Evolutionary conservation across 495 filamentous ascomycete species (phyloP).

Genomic region (Halenospora varia): DNA sequence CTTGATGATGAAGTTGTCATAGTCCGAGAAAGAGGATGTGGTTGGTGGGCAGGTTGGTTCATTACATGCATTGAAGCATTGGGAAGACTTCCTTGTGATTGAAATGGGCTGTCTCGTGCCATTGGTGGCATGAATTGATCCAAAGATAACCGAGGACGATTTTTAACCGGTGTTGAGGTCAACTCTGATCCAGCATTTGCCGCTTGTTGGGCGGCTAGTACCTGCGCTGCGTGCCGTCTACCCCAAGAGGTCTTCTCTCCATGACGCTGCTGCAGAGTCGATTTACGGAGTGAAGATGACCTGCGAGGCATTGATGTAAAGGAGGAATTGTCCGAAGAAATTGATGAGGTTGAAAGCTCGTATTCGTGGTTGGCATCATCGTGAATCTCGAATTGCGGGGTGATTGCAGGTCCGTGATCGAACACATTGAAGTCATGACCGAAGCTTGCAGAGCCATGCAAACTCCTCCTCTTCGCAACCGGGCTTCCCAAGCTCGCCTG

Average conservation of each 20-base stretch:
- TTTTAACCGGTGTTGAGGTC: constrained; percentile 43
- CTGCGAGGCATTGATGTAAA: constrained; percentile 40
- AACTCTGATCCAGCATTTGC: constrained; percentile 38
- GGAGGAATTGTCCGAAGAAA: constrained; percentile 12
- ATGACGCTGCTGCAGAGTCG: constrained; percentile 81
- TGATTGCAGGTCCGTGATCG: constrained; percentile 43
- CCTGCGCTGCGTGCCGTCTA: constrained; percentile 40
- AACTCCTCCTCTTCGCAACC: constrained; percentile 79
- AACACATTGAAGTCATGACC: constrained; percentile 62
- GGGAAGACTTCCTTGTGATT: constrained; percentile 41
- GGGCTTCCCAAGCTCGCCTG: constrained; percentile 73
- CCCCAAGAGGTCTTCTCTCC: constrained; percentile 58
- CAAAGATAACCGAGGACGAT: constrained; percentile 67
- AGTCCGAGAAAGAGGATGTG: constrained; percentile 81
- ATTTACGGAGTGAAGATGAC: constrained; percentile 73
- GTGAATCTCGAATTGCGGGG: constrained; percentile 38
- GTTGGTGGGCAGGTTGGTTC: constrained; percentile 44
- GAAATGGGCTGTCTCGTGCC: constrained; percentile 61
- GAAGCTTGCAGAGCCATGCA: constrained; percentile 61
- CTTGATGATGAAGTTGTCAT: constrained; percentile 80
- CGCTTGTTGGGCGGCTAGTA: constrained; percentile 34
- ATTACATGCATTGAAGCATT: constrained; percentile 51
- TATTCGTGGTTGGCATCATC: constrained; percentile 35
- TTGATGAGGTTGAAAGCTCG: constrained; percentile 27
- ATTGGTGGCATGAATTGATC: constrained; percentile 65